Evolutionary conservation across 139 green algal genomes (phyloP).

Genomic region (Chlamydomonas asymmetrica): DNA sequence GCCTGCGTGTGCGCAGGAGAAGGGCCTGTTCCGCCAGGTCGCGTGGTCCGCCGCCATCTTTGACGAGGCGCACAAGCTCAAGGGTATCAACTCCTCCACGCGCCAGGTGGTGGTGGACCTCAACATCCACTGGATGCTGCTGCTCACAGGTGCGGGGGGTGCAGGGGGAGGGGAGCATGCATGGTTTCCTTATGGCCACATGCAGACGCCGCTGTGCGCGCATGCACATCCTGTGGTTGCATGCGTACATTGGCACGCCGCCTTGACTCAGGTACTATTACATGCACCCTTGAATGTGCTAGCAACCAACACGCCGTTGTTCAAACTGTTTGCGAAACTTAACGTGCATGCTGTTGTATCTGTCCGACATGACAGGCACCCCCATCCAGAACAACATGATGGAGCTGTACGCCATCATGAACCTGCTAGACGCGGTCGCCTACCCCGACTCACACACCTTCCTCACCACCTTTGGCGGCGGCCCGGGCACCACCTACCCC

Average conservation of each 20-base stretch:
- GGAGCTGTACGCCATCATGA: conserved; percentile 86
- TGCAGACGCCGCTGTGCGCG: no score
- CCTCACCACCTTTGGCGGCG: conserved; percentile 27
- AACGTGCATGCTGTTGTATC: no score
- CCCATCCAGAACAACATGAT: conserved; percentile 95
- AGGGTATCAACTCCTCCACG: conserved; percentile 60
- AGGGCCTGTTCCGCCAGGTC: conserved; percentile 5
- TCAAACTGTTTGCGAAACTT: no score
- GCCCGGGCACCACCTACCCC: not conserved
- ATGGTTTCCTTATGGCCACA: no score
- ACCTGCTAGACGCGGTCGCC: conserved; percentile 69
- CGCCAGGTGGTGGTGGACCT: conserved; percentile 59
- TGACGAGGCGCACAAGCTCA: conserved; percentile 79
- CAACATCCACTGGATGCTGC: conserved; percentile 73
- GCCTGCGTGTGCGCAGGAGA: conserved; percentile 24
- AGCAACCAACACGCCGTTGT: no score
- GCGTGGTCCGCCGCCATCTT: conserved; percentile 32
- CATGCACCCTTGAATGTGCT: no score
- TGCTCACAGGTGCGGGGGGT: conserved; percentile 79
- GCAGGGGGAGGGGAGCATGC: not conserved
- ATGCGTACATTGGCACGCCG: no score
- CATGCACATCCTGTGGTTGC: no score
- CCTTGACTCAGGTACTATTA: no score
- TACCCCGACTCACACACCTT: conserved; percentile 38
- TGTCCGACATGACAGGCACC: conserved; percentile 71